Percentiles rank a stretch among this genome's conserved stretches.
Conservation (phyloP, 805 yeast genomes). For the Kluyveromyces nonfermentans region DNA sequence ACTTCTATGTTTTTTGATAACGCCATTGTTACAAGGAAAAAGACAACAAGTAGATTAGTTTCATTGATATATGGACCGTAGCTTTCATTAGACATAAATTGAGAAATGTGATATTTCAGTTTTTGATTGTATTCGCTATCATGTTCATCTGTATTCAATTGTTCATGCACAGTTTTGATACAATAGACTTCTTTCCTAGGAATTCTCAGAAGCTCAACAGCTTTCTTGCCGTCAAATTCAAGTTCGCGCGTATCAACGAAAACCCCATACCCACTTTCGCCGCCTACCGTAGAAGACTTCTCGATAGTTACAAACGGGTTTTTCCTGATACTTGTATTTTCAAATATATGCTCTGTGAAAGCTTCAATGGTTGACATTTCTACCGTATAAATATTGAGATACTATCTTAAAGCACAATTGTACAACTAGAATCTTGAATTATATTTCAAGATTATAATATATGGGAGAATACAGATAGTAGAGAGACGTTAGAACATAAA, state of each 20-base stretch:
- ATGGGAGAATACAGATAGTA: no score
- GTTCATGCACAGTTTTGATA: slow-evolving; percentile 19
- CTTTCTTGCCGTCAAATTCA: slow-evolving; percentile 4
- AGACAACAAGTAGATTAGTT: slow-evolving; percentile 15
- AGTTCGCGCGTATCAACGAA: slow-evolving; percentile 6
- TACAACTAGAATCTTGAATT: not conserved
- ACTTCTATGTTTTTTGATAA: slow-evolving; percentile 10
- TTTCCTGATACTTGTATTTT: not conserved
- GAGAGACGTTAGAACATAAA: no score
- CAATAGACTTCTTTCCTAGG: slow-evolving; percentile 29
- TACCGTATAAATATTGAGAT: no score
- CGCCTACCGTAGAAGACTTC: slow-evolving; percentile 14
- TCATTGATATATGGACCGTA: slow-evolving; percentile 8
- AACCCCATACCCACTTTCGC: slow-evolving; percentile 30
- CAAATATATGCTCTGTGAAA: not conserved
- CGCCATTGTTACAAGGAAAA: slow-evolving; percentile 11
- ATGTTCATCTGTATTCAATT: slow-evolving; percentile 5
- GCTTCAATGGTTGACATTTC: no score
- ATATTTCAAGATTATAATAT: no score
- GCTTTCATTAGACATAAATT: not conserved
- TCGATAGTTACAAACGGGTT: slow-evolving; percentile 8
- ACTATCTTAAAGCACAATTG: no score
- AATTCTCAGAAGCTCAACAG: slow-evolving; percentile 32
- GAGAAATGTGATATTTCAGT: slow-evolving; percentile 3
- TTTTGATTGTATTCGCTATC: not conserved